Conservation (phyloP, 1,284 basidiomycete species). For the Cutaneotrichosporon daszewskae region DNA sequence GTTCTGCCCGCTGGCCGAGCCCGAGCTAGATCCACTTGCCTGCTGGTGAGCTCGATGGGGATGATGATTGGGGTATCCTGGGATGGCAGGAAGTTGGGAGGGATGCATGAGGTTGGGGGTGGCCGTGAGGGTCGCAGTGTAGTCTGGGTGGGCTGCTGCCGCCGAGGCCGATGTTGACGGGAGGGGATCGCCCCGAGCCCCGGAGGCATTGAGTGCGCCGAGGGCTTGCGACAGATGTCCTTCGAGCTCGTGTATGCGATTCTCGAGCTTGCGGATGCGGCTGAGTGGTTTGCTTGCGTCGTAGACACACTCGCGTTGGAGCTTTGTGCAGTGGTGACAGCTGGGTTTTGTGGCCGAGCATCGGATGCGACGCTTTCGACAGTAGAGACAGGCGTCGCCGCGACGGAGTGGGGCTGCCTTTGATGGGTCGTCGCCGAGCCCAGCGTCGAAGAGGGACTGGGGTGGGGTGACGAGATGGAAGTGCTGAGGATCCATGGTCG, state of each 20-base stretch:
- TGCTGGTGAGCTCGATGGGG: too few species aligned
- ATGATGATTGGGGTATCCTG: too few species aligned
- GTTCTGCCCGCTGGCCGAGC: not conserved
- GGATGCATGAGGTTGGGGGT: too few species aligned
- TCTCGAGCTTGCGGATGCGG: constrained; percentile 40
- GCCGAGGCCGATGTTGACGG: not conserved
- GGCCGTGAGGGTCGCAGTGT: too few species aligned
- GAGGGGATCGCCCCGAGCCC: not conserved
- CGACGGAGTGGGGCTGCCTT: constrained; percentile 38
- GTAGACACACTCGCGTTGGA: constrained; percentile 37
- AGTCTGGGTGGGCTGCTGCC: not conserved
- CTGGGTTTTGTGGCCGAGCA: constrained; percentile 38
- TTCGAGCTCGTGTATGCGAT: constrained; percentile 40
- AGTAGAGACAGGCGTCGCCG: constrained; percentile 44
- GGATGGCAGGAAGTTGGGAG: too few species aligned
- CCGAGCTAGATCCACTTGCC: too few species aligned
- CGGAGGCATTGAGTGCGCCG: too few species aligned
- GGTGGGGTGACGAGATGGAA: too few species aligned
- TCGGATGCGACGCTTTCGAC: constrained; percentile 38
- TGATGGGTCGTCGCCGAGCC: too few species aligned
- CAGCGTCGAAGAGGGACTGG: too few species aligned
- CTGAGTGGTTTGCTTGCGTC: constrained; percentile 39
- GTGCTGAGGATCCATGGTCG: too few species aligned
- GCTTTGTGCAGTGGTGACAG: constrained; percentile 37
- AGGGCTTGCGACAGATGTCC: not conserved